Evolutionary conservation across 805 yeast species (phyloP), one percentile per base, ranked within the genome.

Genomic region (Yamadazyma takamatsuzukensis): DNA sequence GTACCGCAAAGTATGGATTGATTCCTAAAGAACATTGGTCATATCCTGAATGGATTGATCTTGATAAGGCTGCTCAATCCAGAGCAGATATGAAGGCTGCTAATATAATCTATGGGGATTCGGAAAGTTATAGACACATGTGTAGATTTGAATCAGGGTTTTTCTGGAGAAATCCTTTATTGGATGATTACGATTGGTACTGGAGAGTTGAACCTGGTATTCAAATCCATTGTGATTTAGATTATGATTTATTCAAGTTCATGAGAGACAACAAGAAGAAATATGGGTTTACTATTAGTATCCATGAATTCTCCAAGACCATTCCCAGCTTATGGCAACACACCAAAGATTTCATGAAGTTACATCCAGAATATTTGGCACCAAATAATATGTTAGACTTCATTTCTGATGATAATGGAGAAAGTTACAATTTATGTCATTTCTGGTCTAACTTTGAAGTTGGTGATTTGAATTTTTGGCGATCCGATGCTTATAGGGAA

Each of bases 371-470:
- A 6, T 35, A 60, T 5, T 55, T 64, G 15, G 34, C 25, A 7
- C 21, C 32, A 5, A 33, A 36, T 12, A 36, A 38, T 18, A 21
- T 44, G 11, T 13, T 45, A 15, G 41, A 41, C 9, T 47, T 48
- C 25, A 33, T 36, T 13, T 33, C 38, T 18, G 36, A 33, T 18
- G 40, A 37, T 27, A 34, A 26, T 8, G 34, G 34, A 5, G 29
- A 35, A 22, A 34, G 34, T 12, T 85, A 78, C 56, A 83, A 83
- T 49, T 53, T 74, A 48, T 84, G 94, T 51, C 94, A 85, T 56
- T 84, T 80, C 56, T 83, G 93, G 93, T 72, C 85, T 5, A 81
- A 81, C 53, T 81, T 81, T 45, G 88, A 81, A 60, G 63, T 83
- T 36, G 90, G 83, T 2, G 83, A 82, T 40, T 65, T 83, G 52